Conservation (phyloP, 495 filamentous ascomycete species). For the Hapsidospora chrysogenum region DNA sequence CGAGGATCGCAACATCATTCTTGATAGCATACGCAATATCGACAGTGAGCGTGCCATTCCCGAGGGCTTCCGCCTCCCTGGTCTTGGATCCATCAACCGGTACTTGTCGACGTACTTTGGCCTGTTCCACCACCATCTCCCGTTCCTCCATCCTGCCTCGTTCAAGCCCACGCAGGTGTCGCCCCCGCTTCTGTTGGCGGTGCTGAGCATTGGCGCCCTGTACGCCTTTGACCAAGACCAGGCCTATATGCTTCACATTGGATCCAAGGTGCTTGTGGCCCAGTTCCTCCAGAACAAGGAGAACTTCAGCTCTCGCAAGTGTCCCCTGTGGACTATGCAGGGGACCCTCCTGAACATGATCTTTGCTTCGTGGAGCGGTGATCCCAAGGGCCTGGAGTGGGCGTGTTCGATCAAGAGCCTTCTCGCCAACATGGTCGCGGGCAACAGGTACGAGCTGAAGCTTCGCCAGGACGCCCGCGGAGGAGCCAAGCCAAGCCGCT, state of each 20-base stretch:
- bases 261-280: constrained; percentile 89
- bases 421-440: constrained; percentile 95
- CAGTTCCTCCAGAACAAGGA: constrained; percentile 96
- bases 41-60: constrained; percentile 73
- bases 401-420: constrained; percentile 97
- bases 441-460: constrained; percentile 92
- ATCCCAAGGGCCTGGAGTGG: constrained; percentile 95
- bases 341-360: constrained; percentile 94
- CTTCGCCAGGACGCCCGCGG: constrained; percentile 78
- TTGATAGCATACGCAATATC: constrained; percentile 66
- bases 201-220: constrained; percentile 87
- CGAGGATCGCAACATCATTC: constrained; percentile 63
- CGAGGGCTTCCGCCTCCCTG: constrained; percentile 77
- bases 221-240: constrained; percentile 96
- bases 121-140: constrained; percentile 90
- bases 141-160: constrained; percentile 87
- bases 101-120: constrained; percentile 93
- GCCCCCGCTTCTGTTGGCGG: constrained; percentile 71
- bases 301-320: constrained; percentile 97
- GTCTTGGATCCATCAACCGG: constrained; percentile 59
- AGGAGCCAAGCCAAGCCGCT: constrained; percentile 54
- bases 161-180: constrained; percentile 67
- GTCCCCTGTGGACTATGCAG: constrained; percentile 95
- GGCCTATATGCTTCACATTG: constrained; percentile 91
- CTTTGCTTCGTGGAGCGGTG: constrained; percentile 98